A percentile compares a stretch with the other conserved stretches of the same genome.
These are phyloP conservation scores for Drechmeria coniospora DNA, from an alignment of 2,329 filamentous ascomycete genomes.

Conservation along the genomic window DNA sequence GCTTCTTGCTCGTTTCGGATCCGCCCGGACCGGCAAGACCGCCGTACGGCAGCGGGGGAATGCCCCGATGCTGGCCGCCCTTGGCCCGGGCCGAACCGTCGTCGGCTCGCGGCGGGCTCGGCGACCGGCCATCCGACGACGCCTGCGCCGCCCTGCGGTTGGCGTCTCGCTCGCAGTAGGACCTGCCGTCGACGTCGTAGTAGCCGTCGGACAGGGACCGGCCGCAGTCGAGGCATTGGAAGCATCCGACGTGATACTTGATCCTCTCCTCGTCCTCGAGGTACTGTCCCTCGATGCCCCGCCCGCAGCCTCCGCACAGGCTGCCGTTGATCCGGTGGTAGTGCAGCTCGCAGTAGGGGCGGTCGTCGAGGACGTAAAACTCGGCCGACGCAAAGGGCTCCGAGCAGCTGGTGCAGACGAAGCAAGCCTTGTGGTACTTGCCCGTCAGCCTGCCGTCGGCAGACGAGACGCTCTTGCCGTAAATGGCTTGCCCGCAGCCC, in stretches of 20 bases:
- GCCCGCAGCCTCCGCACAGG: conserved; percentile 63
- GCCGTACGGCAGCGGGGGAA: conserved; percentile 4
- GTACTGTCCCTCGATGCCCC: conserved; percentile 87
- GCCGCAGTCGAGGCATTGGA: conserved; percentile 69
- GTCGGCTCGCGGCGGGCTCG: too few relatives aligned
- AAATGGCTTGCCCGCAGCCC: conserved; percentile 63
- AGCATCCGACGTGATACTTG: conserved; percentile 80
- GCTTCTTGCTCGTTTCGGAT: too few relatives aligned
- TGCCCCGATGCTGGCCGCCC: neutral
- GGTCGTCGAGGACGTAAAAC: conserved; percentile 81
- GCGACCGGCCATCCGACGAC: conserved; percentile 4
- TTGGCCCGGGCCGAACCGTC: neutral
- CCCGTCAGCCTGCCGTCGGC: conserved; percentile 85
- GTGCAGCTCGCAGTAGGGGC: conserved; percentile 80
- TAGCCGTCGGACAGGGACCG: conserved; percentile 68
- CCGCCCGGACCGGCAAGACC: too few relatives aligned
- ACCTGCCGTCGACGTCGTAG: conserved; percentile 67
- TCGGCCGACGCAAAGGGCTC: conserved; percentile 72
- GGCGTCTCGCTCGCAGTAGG: conserved; percentile 81
- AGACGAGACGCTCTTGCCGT: conserved; percentile 84
- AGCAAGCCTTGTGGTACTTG: conserved; percentile 88
- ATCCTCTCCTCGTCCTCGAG: conserved; percentile 62
- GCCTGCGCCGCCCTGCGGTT: conserved; percentile 9
- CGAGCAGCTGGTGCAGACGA: conserved; percentile 74
- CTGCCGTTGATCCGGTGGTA: conserved; percentile 88